These are phyloP conservation scores for Striga hermonthica DNA, from an alignment of 305 asterid species.

Conservation along the genomic window DNA sequence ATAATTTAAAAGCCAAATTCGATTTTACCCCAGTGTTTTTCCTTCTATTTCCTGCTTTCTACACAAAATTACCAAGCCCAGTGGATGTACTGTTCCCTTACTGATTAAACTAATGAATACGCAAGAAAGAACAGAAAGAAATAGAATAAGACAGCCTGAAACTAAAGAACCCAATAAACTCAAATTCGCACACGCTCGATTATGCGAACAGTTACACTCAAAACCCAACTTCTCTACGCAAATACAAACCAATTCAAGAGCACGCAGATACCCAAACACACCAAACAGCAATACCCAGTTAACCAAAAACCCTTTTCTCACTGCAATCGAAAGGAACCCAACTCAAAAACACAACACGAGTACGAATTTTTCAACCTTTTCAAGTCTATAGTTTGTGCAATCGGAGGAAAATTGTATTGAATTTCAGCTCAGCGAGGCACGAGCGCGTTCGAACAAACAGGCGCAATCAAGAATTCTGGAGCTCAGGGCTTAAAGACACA, in stretches of 20 bases:
- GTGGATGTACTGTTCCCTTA: not conserved
- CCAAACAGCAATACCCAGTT: not conserved
- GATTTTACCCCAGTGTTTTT: conserved; percentile 12
- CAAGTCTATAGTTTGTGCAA: conserved; percentile 9
- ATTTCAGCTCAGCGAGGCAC: conserved; percentile 3
- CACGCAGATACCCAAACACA: not conserved
- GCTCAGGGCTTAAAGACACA: conserved; percentile 30
- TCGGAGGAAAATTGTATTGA: not conserved
- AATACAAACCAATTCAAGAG: conserved; percentile 16
- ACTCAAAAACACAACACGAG: conserved; percentile 34
- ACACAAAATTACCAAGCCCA: not conserved
- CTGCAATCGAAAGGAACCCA: not conserved
- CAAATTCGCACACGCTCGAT: conserved; percentile 15
- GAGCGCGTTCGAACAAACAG: conserved; percentile 11
- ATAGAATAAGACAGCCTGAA: not conserved
- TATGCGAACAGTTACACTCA: not conserved
- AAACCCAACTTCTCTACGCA: conserved; percentile 25
- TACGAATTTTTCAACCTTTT: conserved; percentile 2
- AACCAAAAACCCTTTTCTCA: not conserved
- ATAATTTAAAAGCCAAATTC: conserved; percentile 14
- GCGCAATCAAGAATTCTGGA: conserved; percentile 3
- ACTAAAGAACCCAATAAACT: conserved; percentile 24
- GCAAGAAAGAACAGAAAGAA: conserved; percentile 1
- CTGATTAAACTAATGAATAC: not conserved
- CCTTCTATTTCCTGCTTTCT: conserved; percentile 14